These are phyloP conservation scores for Penicillium fuscoglaucum DNA, from an alignment of 2,329 filamentous ascomycete species.

Conservation along the genomic window DNA sequence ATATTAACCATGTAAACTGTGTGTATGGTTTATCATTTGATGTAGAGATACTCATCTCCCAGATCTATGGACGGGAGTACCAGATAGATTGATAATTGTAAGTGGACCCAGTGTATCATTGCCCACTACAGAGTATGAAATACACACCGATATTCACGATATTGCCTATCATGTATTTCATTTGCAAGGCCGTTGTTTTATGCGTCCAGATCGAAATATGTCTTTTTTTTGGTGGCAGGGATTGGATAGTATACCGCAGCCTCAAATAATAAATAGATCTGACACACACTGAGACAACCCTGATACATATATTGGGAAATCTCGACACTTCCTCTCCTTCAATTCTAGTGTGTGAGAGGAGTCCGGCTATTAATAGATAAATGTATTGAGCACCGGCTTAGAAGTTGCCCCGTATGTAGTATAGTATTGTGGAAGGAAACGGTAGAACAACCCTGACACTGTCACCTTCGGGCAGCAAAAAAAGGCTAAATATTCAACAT, in stretches of 20 bases:
- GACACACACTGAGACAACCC: neutral
- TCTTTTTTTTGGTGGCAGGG: neutral
- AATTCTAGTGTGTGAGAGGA: neutral
- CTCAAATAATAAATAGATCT: neutral
- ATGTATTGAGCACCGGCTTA: neutral
- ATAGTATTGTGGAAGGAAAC: neutral
- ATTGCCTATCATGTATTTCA: neutral
- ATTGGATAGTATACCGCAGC: neutral
- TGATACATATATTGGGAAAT: neutral
- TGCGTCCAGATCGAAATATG: neutral
- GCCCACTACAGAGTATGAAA: neutral
- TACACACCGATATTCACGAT: neutral
- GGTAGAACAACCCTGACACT: neutral
- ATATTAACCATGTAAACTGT: neutral
- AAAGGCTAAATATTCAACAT: neutral
- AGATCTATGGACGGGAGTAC: neutral
- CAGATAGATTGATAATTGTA: neutral
- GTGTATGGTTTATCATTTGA: no score
- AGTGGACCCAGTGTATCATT: constrained; percentile 1
- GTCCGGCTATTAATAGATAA: neutral
- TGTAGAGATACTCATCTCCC: neutral
- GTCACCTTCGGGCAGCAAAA: neutral
- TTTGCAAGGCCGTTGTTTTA: neutral
- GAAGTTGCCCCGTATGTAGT: neutral
- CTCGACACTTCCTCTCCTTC: neutral